Percentiles rank a stretch among this genome's conserved stretches.
Conservation (phyloP, 441 rosid genomes). For the Croton laevigatus region DNA sequence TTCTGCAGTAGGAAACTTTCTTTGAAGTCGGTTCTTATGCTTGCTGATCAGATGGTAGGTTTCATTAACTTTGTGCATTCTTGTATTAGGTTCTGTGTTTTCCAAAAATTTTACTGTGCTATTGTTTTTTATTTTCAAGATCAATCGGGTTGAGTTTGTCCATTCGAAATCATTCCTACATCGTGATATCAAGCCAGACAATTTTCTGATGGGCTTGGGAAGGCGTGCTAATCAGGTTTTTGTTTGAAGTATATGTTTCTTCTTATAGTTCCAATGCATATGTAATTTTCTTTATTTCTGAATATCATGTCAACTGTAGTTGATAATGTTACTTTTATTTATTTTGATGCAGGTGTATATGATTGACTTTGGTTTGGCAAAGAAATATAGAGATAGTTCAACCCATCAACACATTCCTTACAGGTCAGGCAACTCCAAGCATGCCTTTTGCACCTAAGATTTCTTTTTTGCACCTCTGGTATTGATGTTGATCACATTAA, state of each 20-base stretch:
- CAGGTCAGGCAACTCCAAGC: constrained; percentile 43
- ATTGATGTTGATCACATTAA: neutral
- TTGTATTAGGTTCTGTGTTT: constrained; percentile 5
- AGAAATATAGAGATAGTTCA: constrained; percentile 87
- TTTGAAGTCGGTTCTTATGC: constrained; percentile 93
- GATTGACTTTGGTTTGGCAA: constrained; percentile 96
- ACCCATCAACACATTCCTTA: constrained; percentile 94
- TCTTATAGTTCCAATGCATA: neutral
- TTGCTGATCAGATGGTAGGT: constrained; percentile 94
- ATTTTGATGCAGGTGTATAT: constrained; percentile 55
- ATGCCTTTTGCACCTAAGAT: neutral
- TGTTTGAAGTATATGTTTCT: constrained; percentile 11
- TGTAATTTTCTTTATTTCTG: neutral
- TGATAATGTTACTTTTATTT: constrained; percentile 9
- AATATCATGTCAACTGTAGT: constrained; percentile 2
- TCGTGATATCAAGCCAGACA: constrained; percentile 97
- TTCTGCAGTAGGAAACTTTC: constrained; percentile 94
- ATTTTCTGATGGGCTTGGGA: constrained; percentile 96
- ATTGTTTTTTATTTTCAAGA: constrained; percentile 37
- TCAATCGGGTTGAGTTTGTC: constrained; percentile 83
- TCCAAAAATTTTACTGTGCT: constrained; percentile 13
- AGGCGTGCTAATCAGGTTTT: constrained; percentile 95
- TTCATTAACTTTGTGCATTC: constrained; percentile 5
- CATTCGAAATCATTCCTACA: constrained; percentile 93
- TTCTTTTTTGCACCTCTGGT: neutral